These are phyloP conservation scores for Lentinula novae-zelandiae DNA, from an alignment of 1,284 basidiomycete genomes.

Conservation along the genomic window DNA sequence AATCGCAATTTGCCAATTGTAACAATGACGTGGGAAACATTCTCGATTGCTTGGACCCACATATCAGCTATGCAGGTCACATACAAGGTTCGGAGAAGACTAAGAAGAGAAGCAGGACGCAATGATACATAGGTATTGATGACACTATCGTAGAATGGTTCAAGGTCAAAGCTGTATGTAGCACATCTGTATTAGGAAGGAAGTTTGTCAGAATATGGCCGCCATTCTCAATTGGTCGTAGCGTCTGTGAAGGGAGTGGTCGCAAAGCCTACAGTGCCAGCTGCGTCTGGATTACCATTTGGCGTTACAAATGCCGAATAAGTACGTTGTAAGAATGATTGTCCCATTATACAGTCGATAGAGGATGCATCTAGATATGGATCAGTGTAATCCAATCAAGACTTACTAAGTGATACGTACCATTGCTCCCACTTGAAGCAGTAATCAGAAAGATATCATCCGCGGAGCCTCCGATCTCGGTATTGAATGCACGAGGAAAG, in stretches of 20 bases:
- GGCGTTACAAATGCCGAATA: constrained; percentile 63
- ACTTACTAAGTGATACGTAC: neutral
- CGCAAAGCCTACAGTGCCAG: constrained; percentile 47
- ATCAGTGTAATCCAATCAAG: neutral
- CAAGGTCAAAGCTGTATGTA: neutral
- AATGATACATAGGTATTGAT: no score
- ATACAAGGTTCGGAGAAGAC: neutral
- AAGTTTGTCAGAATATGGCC: no score
- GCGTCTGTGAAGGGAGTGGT: constrained; percentile 45
- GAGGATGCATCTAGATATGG: neutral
- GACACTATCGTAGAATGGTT: no score
- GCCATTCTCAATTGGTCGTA: neutral
- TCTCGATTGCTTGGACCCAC: no score
- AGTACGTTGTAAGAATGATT: constrained; percentile 58
- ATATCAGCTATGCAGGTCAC: neutral
- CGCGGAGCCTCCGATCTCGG: constrained; percentile 42
- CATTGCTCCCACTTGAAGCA: constrained; percentile 30
- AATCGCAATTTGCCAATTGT: no score
- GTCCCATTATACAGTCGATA: neutral
- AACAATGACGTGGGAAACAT: no score
- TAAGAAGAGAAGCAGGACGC: no score
- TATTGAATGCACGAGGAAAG: constrained; percentile 54
- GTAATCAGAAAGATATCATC: constrained; percentile 47
- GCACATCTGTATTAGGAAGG: neutral
- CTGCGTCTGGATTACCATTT: constrained; percentile 29